phyloP scores from a whole-genome alignment of 1,139 yeast genomes.

The Yamadazyma jaroonii region DNA sequence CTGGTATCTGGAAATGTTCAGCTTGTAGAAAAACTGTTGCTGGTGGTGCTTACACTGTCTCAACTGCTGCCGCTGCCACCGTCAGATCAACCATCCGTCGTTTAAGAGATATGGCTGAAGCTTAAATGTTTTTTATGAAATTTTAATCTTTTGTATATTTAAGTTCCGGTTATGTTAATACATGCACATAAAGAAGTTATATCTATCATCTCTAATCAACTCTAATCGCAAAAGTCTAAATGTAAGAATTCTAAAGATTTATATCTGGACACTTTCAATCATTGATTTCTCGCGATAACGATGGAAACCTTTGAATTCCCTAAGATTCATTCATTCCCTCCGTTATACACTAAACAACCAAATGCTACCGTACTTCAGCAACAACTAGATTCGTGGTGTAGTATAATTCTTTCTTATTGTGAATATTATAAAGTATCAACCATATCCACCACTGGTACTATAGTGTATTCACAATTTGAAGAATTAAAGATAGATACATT shows the following conservation, averaged over 20 bases:
- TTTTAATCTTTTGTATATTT: constrained; percentile 15
- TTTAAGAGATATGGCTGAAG: constrained; percentile 99
- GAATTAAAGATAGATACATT: constrained; percentile 17
- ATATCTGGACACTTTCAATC: not conserved
- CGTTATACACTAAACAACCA: constrained; percentile 87
- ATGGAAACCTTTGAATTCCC: constrained; percentile 46
- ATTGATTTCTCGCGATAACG: not conserved
- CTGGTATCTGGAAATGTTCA: constrained; percentile 98
- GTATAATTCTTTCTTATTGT: constrained; percentile 53
- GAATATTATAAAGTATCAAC: constrained; percentile 48
- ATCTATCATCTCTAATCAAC: not conserved
- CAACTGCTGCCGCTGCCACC: constrained; percentile 99
- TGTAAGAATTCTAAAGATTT: no score
- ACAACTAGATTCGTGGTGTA: constrained; percentile 56
- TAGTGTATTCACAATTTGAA: constrained; percentile 26
- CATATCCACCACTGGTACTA: constrained; percentile 29
- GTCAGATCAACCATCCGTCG: constrained; percentile 99
- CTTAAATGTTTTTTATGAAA: constrained; percentile 45
- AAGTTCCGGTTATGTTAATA: constrained; percentile 15
- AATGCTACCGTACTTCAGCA: constrained; percentile 74
- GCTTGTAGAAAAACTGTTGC: constrained; percentile 96
- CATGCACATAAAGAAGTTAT: constrained; percentile 8
- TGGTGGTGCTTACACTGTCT: constrained; percentile 99
- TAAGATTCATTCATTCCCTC: constrained; percentile 82
- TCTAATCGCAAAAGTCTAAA: no score